Conservation (phyloP, 2,329 filamentous ascomycete species). For the Colletotrichum gigasporum region DNA sequence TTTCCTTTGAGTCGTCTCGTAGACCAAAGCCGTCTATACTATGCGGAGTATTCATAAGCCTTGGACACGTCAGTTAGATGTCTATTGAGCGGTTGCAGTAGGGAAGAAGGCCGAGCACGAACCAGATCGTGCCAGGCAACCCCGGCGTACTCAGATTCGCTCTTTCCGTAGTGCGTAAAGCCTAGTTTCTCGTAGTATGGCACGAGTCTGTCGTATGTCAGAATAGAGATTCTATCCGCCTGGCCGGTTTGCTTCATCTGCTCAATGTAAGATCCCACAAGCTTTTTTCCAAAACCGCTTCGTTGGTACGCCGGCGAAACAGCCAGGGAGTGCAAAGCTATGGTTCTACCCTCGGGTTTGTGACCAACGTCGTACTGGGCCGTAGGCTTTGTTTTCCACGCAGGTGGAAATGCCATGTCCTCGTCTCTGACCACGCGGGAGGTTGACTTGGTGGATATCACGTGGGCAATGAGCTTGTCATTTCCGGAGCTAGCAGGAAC, state of each 20-base stretch:
- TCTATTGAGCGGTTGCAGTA: not conserved
- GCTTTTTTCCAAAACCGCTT: conserved; percentile 38
- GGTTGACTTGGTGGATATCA: conserved; percentile 38
- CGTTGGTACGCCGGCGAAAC: conserved; percentile 38
- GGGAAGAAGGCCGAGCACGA: not conserved
- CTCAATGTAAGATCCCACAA: conserved; percentile 36
- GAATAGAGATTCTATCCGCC: conserved; percentile 39
- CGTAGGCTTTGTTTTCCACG: conserved; percentile 36
- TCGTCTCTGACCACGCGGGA: conserved; percentile 35
- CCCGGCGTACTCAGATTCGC: conserved; percentile 40
- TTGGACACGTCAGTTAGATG: not conserved
- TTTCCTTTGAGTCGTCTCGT: no score
- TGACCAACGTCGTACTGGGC: conserved; percentile 34
- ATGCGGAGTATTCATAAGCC: conserved; percentile 1
- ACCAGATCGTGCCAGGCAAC: conserved; percentile 43
- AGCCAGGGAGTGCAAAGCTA: conserved; percentile 41
- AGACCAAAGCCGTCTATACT: no score
- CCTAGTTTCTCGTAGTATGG: conserved; percentile 42
- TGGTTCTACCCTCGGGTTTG: conserved; percentile 36
- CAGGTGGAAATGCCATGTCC: conserved; percentile 38
- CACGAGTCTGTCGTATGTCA: conserved; percentile 41
- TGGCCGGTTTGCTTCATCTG: conserved; percentile 31
- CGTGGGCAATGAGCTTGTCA: conserved; percentile 37
- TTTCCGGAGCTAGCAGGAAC: conserved; percentile 2
- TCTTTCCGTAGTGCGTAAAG: conserved; percentile 42